Conservation (phyloP, 768 basidiomycete species). For the Podaxis sp. region DNA sequence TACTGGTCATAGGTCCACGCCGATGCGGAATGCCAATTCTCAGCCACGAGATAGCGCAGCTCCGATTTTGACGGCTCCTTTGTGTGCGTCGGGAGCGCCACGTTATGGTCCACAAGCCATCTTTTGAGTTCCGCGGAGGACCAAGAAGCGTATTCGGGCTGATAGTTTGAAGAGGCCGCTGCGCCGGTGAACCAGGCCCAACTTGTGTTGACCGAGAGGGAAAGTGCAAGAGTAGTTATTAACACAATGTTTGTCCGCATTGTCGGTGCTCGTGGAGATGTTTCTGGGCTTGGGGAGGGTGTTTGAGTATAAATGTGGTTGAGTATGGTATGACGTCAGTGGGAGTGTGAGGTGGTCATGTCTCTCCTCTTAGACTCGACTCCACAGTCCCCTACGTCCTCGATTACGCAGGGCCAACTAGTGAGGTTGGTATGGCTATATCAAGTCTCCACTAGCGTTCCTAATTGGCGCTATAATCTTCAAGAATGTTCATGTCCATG, state of each 20-base stretch:
- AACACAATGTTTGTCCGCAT: conserved; percentile 1
- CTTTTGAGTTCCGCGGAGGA: conserved; percentile 58
- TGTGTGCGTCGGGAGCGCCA: conserved; percentile 49
- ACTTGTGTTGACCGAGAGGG: conserved; percentile 37
- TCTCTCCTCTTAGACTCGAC: conserved; percentile 10
- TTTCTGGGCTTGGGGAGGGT: not conserved
- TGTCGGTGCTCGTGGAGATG: not conserved
- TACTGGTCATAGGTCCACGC: conserved; percentile 68
- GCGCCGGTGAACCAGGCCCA: conserved; percentile 48
- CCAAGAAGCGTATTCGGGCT: conserved; percentile 51
- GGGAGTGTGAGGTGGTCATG: not conserved
- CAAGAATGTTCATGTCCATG: not conserved
- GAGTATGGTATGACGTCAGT: conserved; percentile 15
- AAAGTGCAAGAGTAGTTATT: conserved; percentile 19
- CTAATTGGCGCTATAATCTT: not conserved
- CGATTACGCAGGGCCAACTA: not conserved
- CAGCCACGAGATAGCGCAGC: conserved; percentile 48
- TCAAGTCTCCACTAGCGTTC: not conserved
- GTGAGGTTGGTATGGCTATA: not conserved
- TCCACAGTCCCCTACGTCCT: not conserved
- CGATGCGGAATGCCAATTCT: conserved; percentile 57
- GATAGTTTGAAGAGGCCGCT: conserved; percentile 26
- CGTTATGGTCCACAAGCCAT: conserved; percentile 70
- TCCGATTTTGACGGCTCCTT: conserved; percentile 36
- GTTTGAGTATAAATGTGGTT: conserved; percentile 7